Evolutionary conservation across 768 basidiomycete species (phyloP).

Genomic region (Mycena maculata): DNA sequence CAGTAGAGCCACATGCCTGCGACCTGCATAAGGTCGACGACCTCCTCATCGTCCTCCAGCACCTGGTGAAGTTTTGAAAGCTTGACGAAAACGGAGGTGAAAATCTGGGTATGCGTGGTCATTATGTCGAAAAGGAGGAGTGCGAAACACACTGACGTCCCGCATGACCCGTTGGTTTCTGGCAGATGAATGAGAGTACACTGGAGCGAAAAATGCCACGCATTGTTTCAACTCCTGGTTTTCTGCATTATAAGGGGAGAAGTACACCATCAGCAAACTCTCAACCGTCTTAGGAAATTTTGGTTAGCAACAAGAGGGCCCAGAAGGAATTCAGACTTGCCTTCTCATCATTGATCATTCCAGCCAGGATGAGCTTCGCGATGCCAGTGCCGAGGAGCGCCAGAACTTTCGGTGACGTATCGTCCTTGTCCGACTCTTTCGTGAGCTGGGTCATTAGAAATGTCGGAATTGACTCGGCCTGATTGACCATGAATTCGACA

Average conservation of each 20-base stretch:
- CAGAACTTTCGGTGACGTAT: constrained; percentile 57
- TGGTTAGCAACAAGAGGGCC: constrained; percentile 53
- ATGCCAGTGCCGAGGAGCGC: constrained; percentile 83
- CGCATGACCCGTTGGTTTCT: constrained; percentile 81
- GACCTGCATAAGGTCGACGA: constrained; percentile 68
- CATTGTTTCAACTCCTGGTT: constrained; percentile 91
- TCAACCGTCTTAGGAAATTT: constrained; percentile 55
- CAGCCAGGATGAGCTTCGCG: constrained; percentile 86
- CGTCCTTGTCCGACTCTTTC: constrained; percentile 62
- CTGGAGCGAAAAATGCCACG: constrained; percentile 86
- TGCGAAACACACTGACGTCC: constrained; percentile 54
- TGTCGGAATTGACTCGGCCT: constrained; percentile 56
- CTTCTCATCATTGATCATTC: constrained; percentile 77
- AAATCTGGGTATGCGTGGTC: constrained; percentile 54
- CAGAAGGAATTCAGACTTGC: constrained; percentile 55
- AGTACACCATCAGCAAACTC: constrained; percentile 63
- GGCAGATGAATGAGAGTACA: constrained; percentile 85
- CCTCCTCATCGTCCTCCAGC: constrained; percentile 67
- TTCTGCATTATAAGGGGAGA: constrained; percentile 82
- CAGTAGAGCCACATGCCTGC: constrained; percentile 76
- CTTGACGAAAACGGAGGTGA: constrained; percentile 62
- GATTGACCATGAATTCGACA: constrained; percentile 1
- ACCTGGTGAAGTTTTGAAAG: constrained; percentile 62
- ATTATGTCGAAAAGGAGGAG: neutral
- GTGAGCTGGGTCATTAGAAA: constrained; percentile 63